Conservation (phyloP, 2,329 filamentous ascomycete genomes). For the Corynespora cassiicola region DNA sequence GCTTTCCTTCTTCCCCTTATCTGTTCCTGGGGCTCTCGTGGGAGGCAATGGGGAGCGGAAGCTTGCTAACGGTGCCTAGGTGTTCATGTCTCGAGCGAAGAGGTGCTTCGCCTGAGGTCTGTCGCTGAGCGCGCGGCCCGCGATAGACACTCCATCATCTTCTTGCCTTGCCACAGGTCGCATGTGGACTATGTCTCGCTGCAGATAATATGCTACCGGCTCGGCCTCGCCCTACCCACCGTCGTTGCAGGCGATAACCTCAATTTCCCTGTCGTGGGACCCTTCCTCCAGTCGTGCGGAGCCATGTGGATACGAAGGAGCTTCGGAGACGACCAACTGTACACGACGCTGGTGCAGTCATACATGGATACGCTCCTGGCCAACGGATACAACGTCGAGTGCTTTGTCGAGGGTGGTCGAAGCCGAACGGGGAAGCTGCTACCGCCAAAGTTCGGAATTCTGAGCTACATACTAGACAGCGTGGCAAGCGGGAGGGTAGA, state of each 20-base stretch:
- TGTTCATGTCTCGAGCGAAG: conserved; percentile 94
- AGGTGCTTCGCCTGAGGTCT: conserved; percentile 80
- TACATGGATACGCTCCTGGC: conserved; percentile 94
- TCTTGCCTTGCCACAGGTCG: conserved; percentile 90
- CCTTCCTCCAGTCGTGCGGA: conserved; percentile 90
- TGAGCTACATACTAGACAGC: conserved; percentile 90
- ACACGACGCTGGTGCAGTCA: conserved; percentile 89
- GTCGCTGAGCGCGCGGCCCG: conserved; percentile 83
- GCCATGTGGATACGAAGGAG: conserved; percentile 95
- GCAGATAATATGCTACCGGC: conserved; percentile 92
- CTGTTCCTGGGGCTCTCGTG: not conserved
- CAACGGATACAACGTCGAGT: conserved; percentile 93
- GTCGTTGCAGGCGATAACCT: conserved; percentile 96
- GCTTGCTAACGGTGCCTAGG: conserved; percentile 41
- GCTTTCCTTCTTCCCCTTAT: conserved; percentile 4
- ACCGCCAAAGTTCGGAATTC: conserved; percentile 92
- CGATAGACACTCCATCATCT: conserved; percentile 95
- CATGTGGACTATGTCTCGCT: conserved; percentile 97
- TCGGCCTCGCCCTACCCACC: conserved; percentile 86
- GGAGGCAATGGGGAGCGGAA: not conserved
- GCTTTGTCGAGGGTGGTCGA: conserved; percentile 96
- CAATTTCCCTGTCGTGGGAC: conserved; percentile 89
- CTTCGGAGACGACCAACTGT: conserved; percentile 91
- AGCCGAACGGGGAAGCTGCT: conserved; percentile 93
- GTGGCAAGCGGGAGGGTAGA: conserved; percentile 85